Evolutionary conservation across 768 basidiomycete species (phyloP).

Genomic region (Naganishia onofrii): DNA sequence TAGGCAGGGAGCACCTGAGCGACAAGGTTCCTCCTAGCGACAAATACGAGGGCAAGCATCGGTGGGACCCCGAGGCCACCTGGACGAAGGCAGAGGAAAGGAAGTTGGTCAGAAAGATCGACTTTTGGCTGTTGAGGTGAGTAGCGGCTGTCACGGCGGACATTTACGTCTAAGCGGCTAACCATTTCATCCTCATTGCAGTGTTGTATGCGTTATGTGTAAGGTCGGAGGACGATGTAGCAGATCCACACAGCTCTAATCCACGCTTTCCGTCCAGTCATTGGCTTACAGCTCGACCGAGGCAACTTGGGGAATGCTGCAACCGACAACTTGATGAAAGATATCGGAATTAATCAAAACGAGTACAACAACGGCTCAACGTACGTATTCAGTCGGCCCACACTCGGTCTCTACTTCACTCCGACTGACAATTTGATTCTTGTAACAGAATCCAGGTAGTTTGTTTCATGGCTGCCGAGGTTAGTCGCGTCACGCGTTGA

Average conservation of each 20-base stretch:
- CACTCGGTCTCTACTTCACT: background rate
- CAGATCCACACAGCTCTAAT: background rate
- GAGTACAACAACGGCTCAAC: conserved; percentile 44
- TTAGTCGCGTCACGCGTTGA: background rate
- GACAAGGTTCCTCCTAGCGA: conserved; percentile 4
- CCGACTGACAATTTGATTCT: background rate
- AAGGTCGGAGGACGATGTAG: background rate
- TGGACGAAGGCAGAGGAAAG: conserved; percentile 38
- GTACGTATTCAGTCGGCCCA: background rate
- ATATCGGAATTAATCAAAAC: conserved; percentile 48
- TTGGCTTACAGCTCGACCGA: conserved; percentile 34
- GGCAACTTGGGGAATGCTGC: conserved; percentile 48
- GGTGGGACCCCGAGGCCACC: conserved; percentile 36
- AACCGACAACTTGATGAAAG: conserved; percentile 40
- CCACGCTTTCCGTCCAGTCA: background rate
- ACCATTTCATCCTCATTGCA: background rate
- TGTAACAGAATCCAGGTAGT: conserved; percentile 6
- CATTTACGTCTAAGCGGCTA: background rate
- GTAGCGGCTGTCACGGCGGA: background rate
- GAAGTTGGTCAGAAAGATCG: conserved; percentile 30
- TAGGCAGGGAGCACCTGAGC: conserved; percentile 1
- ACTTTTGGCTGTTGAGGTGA: conserved; percentile 14
- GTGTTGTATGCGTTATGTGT: conserved; percentile 18
- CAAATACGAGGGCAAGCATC: conserved; percentile 31
- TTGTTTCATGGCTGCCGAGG: conserved; percentile 20